These are phyloP conservation scores for Teratosphaeria nubilosa DNA, from an alignment of 2,329 filamentous ascomycete species.

Conservation along the genomic window DNA sequence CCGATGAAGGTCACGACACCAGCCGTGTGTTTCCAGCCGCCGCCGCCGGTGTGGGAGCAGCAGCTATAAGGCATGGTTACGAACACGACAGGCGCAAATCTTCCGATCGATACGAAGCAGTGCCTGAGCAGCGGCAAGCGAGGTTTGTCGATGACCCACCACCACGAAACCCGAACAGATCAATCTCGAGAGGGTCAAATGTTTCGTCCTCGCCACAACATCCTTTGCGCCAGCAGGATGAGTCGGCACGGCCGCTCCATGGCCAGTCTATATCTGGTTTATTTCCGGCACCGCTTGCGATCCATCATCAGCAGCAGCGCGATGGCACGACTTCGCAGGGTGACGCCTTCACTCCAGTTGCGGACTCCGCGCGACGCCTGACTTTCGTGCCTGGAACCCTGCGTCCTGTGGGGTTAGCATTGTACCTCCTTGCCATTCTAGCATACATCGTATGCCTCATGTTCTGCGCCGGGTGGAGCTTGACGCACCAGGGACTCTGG, in stretches of 20 bases:
- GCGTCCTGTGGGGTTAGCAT: slow-evolving; percentile 52
- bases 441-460: slow-evolving; percentile 64
- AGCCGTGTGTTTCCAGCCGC: neutral
- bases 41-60: neutral
- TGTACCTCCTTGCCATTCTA: slow-evolving; percentile 52
- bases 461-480: slow-evolving; percentile 61
- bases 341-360: neutral
- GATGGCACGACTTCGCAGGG: neutral
- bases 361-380: slow-evolving; percentile 27
- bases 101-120: neutral
- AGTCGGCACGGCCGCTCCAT: neutral
- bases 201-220: neutral
- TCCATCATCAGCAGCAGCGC: neutral
- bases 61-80: neutral
- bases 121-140: neutral
- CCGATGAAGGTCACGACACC: neutral
- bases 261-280: neutral
- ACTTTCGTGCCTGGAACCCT: slow-evolving; percentile 64
- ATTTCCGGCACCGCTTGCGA: neutral
- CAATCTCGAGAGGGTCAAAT: neutral
- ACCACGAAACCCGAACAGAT: neutral
- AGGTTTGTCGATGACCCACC: neutral
- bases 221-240: neutral
- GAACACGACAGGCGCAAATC: neutral
- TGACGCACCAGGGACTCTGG: slow-evolving; percentile 53